Evolutionary conservation across 345 rosid species (phyloP).

Genomic region (Geranium rotundifolium): DNA sequence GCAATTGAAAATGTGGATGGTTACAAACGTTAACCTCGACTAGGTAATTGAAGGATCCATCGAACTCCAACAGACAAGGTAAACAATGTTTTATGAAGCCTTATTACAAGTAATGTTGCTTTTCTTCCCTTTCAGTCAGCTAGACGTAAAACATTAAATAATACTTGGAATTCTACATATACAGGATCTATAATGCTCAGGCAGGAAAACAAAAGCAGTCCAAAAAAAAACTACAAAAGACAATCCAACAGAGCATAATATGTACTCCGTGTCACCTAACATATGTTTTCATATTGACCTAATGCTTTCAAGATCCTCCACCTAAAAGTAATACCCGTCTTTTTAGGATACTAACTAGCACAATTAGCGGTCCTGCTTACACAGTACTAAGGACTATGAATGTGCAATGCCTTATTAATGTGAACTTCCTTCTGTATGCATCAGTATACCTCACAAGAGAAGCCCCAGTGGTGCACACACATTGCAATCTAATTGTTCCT

Average conservation of each 20-base stretch:
- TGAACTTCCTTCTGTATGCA: too few species aligned
- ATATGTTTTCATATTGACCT: too few species aligned
- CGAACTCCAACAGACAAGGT: too few species aligned
- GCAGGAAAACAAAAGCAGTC: not conserved
- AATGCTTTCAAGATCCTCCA: not conserved
- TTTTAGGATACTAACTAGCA: not conserved
- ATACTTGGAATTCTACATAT: not conserved
- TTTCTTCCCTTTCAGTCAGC: too few species aligned
- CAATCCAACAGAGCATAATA: not conserved
- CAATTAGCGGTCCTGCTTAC: not conserved
- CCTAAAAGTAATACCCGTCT: not conserved
- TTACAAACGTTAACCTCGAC: constrained; percentile 1
- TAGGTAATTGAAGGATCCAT: too few species aligned
- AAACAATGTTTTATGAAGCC: too few species aligned
- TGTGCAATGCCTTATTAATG: not conserved
- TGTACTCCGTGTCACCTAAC: too few species aligned
- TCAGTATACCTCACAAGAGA: too few species aligned
- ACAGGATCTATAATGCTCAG: not conserved
- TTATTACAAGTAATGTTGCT: too few species aligned
- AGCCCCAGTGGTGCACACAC: too few species aligned
- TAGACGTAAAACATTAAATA: not conserved
- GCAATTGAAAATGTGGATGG: constrained; percentile 4
- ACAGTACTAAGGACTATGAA: not conserved
- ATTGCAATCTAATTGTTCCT: not conserved
- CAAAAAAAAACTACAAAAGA: not conserved